A percentile compares a stretch with the other conserved stretches of the same genome.
These are phyloP conservation scores for Vitis cinerea DNA, from an alignment of 164 flowering plant species.

Conservation along the genomic window DNA sequence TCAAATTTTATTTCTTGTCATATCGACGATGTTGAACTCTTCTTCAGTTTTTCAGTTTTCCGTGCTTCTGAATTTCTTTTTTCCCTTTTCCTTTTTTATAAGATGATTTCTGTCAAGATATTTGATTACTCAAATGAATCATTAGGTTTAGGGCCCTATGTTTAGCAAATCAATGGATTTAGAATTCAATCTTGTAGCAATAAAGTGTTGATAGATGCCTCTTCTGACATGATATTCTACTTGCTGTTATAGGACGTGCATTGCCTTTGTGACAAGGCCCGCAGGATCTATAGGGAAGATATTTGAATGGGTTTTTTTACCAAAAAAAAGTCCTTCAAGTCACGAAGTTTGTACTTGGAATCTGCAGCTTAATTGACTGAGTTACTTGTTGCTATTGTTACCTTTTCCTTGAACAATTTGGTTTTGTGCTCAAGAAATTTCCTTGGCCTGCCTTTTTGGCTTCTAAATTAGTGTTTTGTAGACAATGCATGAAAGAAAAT, in stretches of 20 bases:
- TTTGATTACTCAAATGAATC: neutral
- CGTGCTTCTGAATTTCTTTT: too few species aligned
- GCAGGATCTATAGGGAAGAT: constrained; percentile 16
- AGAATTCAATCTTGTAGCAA: neutral
- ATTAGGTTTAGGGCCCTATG: too few species aligned
- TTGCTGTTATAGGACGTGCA: constrained; percentile 47
- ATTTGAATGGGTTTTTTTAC: constrained; percentile 11
- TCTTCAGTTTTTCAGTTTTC: neutral
- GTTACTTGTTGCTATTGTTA: neutral
- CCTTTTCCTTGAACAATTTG: neutral
- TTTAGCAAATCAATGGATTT: neutral
- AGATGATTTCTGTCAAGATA: too few species aligned
- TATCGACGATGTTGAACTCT: too few species aligned
- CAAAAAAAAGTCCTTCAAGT: constrained; percentile 4
- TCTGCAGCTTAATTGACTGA: constrained; percentile 4
- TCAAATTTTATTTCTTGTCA: neutral
- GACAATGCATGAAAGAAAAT: too few species aligned
- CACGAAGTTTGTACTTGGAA: neutral
- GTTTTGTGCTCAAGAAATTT: neutral
- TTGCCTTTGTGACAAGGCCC: constrained; percentile 50
- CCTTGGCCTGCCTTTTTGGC: neutral
- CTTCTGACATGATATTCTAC: constrained; percentile 33
- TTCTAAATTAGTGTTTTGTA: too few species aligned
- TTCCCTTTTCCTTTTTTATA: too few species aligned
- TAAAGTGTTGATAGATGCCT: neutral